Conservation (phyloP, 1,284 basidiomycete species). For the Cutaneotrichosporon daszewskae region DNA sequence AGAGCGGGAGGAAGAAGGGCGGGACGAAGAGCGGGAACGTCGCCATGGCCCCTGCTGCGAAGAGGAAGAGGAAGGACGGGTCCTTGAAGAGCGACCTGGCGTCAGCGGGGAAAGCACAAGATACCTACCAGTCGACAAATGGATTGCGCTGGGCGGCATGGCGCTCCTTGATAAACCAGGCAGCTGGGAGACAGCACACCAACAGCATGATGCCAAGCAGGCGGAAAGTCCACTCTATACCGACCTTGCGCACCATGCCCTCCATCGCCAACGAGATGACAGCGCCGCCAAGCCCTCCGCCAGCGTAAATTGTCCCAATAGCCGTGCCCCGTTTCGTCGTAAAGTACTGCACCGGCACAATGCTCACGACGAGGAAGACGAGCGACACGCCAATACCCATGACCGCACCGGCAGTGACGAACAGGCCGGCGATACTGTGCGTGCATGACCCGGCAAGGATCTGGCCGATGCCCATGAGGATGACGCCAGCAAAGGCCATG, state of each 20-base stretch:
- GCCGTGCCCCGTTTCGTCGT: conserved; percentile 33
- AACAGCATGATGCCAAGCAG: conserved; percentile 10
- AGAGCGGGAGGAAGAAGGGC: conserved; percentile 44
- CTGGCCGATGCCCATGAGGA: conserved; percentile 27
- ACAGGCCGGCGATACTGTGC: conserved; percentile 23
- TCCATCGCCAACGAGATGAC: conserved; percentile 31
- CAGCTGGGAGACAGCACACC: conserved; percentile 5
- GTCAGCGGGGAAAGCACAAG: conserved; percentile 1
- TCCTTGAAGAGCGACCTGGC: conserved; percentile 30
- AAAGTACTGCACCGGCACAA: conserved; percentile 35
- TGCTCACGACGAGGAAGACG: conserved; percentile 21
- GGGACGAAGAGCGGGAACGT: conserved; percentile 45
- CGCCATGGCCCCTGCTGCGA: conserved; percentile 32
- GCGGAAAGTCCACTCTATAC: conserved; percentile 18
- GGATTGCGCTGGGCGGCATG: neutral
- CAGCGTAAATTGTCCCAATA: conserved; percentile 38
- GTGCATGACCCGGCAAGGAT: conserved; percentile 28
- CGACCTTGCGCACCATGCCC: conserved; percentile 30
- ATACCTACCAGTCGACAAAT: neutral
- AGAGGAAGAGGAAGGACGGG: conserved; percentile 32
- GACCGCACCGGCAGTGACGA: conserved; percentile 24
- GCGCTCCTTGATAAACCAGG: conserved; percentile 13
- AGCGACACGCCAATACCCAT: conserved; percentile 22
- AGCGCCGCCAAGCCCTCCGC: conserved; percentile 41
- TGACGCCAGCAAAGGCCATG: conserved; percentile 24